These are phyloP conservation scores for Dendrobium officinale DNA, from an alignment of 106 monocot species.

Conservation along the genomic window DNA sequence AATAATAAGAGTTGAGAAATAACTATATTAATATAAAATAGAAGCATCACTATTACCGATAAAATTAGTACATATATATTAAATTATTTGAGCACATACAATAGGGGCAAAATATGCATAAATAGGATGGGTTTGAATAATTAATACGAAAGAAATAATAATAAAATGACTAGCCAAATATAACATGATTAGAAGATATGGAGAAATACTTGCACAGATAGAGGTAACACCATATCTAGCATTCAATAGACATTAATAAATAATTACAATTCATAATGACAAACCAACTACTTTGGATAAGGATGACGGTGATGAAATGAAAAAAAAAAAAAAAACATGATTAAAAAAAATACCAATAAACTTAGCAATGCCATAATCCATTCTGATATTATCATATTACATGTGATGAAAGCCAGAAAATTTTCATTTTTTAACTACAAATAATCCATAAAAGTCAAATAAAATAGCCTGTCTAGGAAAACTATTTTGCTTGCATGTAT, in stretches of 20 bases:
- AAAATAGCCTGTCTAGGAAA: no score
- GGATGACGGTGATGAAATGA: not conserved
- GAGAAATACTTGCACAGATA: not conserved
- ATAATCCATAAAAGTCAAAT: no score
- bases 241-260: not conserved
- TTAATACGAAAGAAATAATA: not conserved
- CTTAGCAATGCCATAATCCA: not conserved
- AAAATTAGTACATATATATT: not conserved
- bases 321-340: not conserved
- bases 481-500: no score
- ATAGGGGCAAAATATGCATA: not conserved
- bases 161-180: not conserved
- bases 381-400: not conserved
- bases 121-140: not conserved
- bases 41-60: not conserved
- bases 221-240: not conserved
- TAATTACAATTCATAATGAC: not conserved
- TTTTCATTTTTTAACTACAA: no score
- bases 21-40: not conserved
- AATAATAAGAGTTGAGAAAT: not conserved
- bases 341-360: not conserved
- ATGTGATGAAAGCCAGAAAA: not conserved
- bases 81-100: not conserved
- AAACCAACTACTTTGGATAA: not conserved
- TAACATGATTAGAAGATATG: not conserved